These are phyloP conservation scores for Zopfochytrium polystomum DNA, from an alignment of 371 early-diverging fungal genomes.

Conservation along the genomic window DNA sequence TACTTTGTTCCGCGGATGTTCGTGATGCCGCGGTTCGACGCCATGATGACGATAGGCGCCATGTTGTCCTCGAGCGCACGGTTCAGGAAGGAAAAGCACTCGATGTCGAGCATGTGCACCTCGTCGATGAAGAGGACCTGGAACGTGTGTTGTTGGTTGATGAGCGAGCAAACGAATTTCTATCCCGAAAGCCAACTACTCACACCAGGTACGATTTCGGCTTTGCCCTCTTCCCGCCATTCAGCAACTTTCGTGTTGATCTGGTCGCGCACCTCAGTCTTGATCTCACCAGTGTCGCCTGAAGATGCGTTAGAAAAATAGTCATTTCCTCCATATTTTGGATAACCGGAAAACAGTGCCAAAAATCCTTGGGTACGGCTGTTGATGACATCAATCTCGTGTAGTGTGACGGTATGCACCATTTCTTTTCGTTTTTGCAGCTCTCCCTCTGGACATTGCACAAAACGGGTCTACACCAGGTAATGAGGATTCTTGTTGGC, in stretches of 20 bases:
- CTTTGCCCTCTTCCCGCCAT: slow-evolving; percentile 99
- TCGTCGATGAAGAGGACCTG: slow-evolving; percentile 97
- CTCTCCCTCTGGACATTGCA: slow-evolving; percentile 99
- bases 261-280: slow-evolving; percentile 94
- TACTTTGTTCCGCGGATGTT: slow-evolving; percentile 92
- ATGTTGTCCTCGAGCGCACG: slow-evolving; percentile 91
- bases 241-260: slow-evolving; percentile 96
- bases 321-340: neutral
- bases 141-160: too few species aligned
- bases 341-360: slow-evolving; percentile 85
- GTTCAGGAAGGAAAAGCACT: slow-evolving; percentile 98
- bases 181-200: too few species aligned
- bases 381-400: slow-evolving; percentile 99
- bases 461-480: slow-evolving; percentile 83
- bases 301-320: too few species aligned
- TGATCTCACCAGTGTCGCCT: slow-evolving; percentile 97
- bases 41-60: slow-evolving; percentile 98
- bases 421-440: slow-evolving; percentile 94
- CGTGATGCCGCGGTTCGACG: slow-evolving; percentile 93
- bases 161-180: too few species aligned
- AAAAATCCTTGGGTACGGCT: slow-evolving; percentile 95
- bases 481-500: too few species aligned
- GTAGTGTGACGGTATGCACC: slow-evolving; percentile 95
- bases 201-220: slow-evolving; percentile 96
- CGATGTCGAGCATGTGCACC: slow-evolving; percentile 98